Evolutionary conservation across 1,139 yeast species (phyloP).

Genomic region (Hyphopichia khmerensis): DNA sequence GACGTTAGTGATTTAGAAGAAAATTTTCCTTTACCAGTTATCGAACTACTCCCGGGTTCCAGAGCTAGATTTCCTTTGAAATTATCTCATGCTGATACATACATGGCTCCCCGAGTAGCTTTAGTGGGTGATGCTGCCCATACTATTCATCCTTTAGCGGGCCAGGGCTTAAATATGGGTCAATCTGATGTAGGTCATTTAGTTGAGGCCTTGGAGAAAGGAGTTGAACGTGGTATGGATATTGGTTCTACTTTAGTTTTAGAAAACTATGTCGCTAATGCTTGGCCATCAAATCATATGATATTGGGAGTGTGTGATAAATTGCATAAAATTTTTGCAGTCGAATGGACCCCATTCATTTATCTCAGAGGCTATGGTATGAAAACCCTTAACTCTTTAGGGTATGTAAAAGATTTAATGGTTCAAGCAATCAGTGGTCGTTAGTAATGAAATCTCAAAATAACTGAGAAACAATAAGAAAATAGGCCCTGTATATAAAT

Average conservation of each 20-base stretch:
- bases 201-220: slow-evolving; percentile 66
- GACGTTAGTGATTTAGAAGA: slow-evolving; percentile 49
- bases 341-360: slow-evolving; percentile 73
- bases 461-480: no score
- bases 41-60: slow-evolving; percentile 58
- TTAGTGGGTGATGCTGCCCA: slow-evolving; percentile 98
- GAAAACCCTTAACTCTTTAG: slow-evolving; percentile 60
- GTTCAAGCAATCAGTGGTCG: slow-evolving; percentile 31
- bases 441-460: not conserved
- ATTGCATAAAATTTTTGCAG: slow-evolving; percentile 81
- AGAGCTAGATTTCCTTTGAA: slow-evolving; percentile 89
- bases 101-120: slow-evolving; percentile 81
- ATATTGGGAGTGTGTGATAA: slow-evolving; percentile 89
- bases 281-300: slow-evolving; percentile 78
- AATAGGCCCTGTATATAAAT: no score
- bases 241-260: slow-evolving; percentile 81
- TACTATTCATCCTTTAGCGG: slow-evolving; percentile 95
- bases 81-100: slow-evolving; percentile 87
- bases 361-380: slow-evolving; percentile 75
- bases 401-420: slow-evolving; percentile 57
- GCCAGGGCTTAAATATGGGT: slow-evolving; percentile 99
- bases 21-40: slow-evolving; percentile 64
- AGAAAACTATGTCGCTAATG: slow-evolving; percentile 80
- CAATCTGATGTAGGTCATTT: slow-evolving; percentile 84
- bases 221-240: slow-evolving; percentile 78